These are phyloP conservation scores for Rosa chinensis DNA, from an alignment of 306 rosid genomes.

Conservation along the genomic window DNA sequence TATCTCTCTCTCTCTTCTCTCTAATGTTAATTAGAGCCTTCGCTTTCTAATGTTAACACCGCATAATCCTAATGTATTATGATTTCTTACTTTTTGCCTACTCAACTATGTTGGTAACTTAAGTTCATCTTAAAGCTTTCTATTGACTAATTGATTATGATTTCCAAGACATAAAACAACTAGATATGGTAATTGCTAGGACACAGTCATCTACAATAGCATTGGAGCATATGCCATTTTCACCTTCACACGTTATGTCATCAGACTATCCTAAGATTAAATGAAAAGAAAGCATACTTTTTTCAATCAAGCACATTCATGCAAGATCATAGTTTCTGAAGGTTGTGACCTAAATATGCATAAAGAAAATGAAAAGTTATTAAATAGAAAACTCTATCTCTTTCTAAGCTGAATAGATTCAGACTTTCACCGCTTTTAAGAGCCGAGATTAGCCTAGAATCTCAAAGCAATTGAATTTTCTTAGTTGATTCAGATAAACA, in stretches of 20 bases:
- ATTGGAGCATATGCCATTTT: neutral
- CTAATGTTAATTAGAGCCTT: too few relatives aligned
- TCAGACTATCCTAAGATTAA: neutral
- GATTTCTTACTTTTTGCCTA: too few relatives aligned
- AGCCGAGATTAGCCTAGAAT: too few relatives aligned
- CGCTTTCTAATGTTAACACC: too few relatives aligned
- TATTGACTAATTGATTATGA: neutral
- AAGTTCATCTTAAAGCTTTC: neutral
- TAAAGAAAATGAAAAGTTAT: too few relatives aligned
- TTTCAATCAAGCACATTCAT: neutral
- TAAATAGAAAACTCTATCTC: too few relatives aligned
- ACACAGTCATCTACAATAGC: neutral
- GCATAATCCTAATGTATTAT: too few relatives aligned
- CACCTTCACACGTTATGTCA: neutral
- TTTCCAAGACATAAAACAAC: neutral
- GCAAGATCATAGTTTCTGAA: neutral
- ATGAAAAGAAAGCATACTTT: neutral
- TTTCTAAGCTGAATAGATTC: too few relatives aligned
- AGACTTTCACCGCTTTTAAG: too few relatives aligned
- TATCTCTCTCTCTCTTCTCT: too few relatives aligned
- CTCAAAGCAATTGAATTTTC: too few relatives aligned
- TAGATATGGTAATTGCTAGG: neutral
- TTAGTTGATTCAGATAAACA: too few relatives aligned
- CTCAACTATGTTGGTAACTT: neutral
- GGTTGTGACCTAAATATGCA: neutral